Base-by-base conservation (phyloP, 495 filamentous ascomycete genomes). In the Tetracladium marchalianum region DNA sequence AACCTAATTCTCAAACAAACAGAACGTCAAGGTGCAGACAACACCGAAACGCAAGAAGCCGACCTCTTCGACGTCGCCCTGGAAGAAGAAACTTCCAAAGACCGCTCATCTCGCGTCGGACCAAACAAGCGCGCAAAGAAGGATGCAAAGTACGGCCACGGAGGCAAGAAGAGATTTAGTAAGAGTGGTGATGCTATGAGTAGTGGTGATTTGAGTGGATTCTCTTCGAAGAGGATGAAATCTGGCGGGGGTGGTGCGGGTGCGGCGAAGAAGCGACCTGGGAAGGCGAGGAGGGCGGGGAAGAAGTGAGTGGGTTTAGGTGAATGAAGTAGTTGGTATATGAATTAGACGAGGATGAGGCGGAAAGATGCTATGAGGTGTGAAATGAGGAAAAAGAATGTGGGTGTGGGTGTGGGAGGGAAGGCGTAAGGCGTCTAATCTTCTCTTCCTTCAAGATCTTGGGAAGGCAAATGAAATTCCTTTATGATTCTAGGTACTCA, bases 1-100 rank as follows among this genome's bases (percentile, higher is more conserved):
- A 45, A 51, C 35, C n/a, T n/a, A n/a, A 37, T 34, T 17, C 17
- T 12, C 18, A 54, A n/a, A n/a, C n/a, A n/a, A n/a, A 61, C 59
- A 97, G 90, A 97, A 68, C 86, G 92, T 46, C 82, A 85, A 73
- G 79, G 82, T 54, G 79, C 80, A 46, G 77, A 81, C 55, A 53
- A 66, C 40, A 39, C 58, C 11, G 53, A 55, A 43, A 80, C 80
- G 9, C 78, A 80, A 47, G 89, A 95, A 57, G 81, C 81, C 35
- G 87, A 96, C 61, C 76, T 96, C 54, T 98, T 98, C 69, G 90
- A 96, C 63, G 81, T 98, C 11, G 87, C 82, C 44, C 81, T 98
- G 42, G 92, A 98, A 51, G 80, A 90, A 38, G 81, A 83, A 45
- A 69, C 77, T 38, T 51, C 45, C 31, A 59, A 61, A n/a, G 56